Conservation (phyloP, 208 protist genomes). For the Crithidia expoeki region DNA sequence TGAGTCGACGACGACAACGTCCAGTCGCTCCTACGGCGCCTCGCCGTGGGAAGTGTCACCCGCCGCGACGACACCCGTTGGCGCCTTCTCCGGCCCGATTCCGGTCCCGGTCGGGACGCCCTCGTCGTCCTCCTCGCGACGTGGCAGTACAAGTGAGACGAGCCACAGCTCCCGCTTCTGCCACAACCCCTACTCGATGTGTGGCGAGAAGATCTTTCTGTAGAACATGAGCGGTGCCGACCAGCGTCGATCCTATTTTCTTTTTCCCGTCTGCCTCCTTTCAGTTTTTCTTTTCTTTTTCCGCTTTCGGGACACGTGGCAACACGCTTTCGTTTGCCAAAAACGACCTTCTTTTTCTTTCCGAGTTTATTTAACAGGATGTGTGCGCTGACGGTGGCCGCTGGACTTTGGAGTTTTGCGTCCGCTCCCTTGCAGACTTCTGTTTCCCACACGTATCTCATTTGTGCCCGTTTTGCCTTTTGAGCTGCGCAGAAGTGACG, state of each 20-base stretch:
- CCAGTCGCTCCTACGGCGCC: slow-evolving; percentile 13
- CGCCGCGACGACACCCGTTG: slow-evolving; percentile 3
- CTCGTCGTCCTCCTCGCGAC: slow-evolving; percentile 23
- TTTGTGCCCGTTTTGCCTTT: background rate
- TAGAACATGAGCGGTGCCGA: background rate
- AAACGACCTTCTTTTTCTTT: slow-evolving; percentile 3
- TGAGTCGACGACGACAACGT: slow-evolving; percentile 19
- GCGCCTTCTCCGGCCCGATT: background rate
- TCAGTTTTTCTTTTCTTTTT: slow-evolving; percentile 17
- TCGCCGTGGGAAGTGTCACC: slow-evolving; percentile 17
- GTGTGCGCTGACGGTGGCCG: no score
- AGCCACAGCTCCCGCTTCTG: slow-evolving; percentile 31
- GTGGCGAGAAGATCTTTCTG: slow-evolving; percentile 22
- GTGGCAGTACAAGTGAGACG: slow-evolving; percentile 15
- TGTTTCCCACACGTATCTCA: background rate
- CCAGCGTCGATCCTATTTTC: background rate
- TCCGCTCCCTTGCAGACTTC: no score
- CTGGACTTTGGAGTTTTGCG: no score
- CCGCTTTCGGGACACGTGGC: background rate
- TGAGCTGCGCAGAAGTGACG: no score
- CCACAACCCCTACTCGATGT: slow-evolving; percentile 34
- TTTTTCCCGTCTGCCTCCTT: background rate
- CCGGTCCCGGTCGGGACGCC: slow-evolving; percentile 9
- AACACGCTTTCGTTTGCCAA: background rate
- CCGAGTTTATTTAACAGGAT: no score